Evolutionary conservation across 169 alveolate genomes (phyloP).

Genomic region (Cryptosporidium felis): DNA sequence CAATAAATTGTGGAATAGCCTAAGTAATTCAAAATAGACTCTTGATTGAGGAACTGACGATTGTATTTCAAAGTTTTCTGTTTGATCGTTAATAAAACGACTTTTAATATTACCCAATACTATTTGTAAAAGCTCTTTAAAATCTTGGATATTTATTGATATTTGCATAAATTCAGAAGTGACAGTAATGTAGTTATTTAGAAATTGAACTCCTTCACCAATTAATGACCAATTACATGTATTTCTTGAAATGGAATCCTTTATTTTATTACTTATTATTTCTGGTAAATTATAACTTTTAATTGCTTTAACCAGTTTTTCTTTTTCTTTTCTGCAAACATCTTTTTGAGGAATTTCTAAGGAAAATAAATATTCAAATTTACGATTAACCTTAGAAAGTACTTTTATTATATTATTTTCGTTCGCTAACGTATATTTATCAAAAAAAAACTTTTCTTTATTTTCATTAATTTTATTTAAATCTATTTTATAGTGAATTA

Average conservation of each 20-base stretch:
- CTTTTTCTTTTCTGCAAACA: not conserved
- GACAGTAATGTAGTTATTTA: constrained; percentile 46
- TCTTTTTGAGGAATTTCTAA: not conserved
- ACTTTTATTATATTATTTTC: not conserved
- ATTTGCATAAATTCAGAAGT: too few relatives aligned
- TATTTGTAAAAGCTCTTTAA: not conserved
- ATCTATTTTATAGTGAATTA: not conserved
- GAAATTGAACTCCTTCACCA: constrained; percentile 5
- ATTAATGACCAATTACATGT: not conserved
- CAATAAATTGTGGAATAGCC: constrained; percentile 20
- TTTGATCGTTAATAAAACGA: not conserved
- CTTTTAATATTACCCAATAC: not conserved
- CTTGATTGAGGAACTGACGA: constrained; percentile 16
- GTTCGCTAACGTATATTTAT: not conserved
- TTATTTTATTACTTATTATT: not conserved
- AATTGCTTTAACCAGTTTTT: not conserved
- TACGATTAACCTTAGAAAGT: not conserved
- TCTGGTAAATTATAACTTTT: not conserved
- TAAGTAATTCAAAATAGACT: constrained; percentile 40
- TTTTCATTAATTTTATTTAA: not conserved
- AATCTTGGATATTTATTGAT: not conserved
- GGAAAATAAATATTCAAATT: not conserved
- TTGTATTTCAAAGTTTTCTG: not conserved
- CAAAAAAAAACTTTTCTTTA: not conserved
- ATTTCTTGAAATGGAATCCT: not conserved